phyloP scores from a whole-genome alignment of 2,329 filamentous ascomycete species.

The Paraphoma chrysanthemicola region DNA sequence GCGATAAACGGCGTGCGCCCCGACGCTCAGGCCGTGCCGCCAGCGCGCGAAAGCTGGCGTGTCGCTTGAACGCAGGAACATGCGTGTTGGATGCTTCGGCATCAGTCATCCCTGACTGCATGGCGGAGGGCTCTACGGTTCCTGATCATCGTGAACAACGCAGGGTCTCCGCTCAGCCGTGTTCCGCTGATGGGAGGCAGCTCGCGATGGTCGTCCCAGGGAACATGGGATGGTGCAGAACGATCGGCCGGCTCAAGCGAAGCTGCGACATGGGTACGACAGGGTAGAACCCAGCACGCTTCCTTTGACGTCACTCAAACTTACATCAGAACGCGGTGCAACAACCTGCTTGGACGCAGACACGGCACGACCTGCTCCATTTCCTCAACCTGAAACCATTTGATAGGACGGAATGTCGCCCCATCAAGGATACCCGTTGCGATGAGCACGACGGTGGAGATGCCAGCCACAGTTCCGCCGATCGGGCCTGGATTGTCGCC shows the following conservation, averaged over 20 bases:
- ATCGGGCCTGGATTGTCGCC: constrained; percentile 37
- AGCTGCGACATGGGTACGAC: constrained; percentile 4
- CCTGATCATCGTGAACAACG: constrained; percentile 8
- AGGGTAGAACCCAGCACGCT: constrained; percentile 23
- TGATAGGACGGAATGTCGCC: constrained; percentile 26
- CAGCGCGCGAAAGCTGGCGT: background rate
- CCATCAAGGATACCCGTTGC: constrained; percentile 20
- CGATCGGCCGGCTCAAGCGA: constrained; percentile 25
- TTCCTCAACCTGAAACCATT: constrained; percentile 11
- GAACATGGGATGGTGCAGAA: constrained; percentile 10
- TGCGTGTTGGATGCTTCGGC: background rate
- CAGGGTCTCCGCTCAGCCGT: constrained; percentile 13
- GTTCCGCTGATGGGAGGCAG: background rate
- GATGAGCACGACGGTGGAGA: constrained; percentile 27
- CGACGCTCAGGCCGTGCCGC: background rate
- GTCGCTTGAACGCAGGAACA: constrained; percentile 1
- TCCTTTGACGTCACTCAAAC: background rate
- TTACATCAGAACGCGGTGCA: constrained; percentile 13
- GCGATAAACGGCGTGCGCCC: background rate
- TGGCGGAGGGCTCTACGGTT: constrained; percentile 1
- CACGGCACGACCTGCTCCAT: constrained; percentile 23
- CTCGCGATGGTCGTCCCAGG: constrained; percentile 9
- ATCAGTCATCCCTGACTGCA: background rate
- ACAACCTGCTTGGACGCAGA: constrained; percentile 28
- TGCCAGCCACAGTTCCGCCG: constrained; percentile 29